Evolutionary conservation across 257 asterid genomes (phyloP).

Genomic region (Prunella vulgaris): DNA sequence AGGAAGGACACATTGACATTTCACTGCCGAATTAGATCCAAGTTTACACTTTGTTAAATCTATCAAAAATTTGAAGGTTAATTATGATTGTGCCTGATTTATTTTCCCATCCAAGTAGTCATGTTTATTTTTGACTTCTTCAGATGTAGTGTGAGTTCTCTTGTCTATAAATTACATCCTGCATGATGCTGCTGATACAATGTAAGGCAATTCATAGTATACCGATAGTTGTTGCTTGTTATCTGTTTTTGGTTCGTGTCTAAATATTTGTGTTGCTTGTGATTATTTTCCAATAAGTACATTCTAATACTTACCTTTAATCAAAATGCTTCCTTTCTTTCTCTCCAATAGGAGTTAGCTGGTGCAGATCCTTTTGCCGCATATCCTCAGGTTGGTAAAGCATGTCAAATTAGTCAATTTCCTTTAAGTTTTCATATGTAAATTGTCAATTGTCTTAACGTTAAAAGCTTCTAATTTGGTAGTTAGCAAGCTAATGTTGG

Average conservation of each 20-base stretch:
- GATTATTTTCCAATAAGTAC: background rate
- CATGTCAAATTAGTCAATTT: constrained; percentile 49
- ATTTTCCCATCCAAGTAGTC: too few relatives aligned
- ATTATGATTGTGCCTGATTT: background rate
- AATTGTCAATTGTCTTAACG: background rate
- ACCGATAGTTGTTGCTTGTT: background rate
- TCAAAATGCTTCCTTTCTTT: background rate
- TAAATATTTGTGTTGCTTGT: background rate
- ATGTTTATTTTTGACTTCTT: too few relatives aligned
- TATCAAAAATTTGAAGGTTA: background rate
- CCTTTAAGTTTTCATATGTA: too few relatives aligned
- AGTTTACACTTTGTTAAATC: too few relatives aligned
- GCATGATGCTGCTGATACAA: too few relatives aligned
- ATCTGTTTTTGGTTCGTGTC: background rate
- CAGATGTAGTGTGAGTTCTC: background rate
- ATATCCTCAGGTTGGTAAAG: constrained; percentile 36
- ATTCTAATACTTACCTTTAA: background rate
- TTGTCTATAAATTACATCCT: background rate
- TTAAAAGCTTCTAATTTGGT: background rate
- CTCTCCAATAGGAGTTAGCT: constrained; percentile 36
- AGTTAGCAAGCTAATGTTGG: background rate
- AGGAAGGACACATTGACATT: too few relatives aligned
- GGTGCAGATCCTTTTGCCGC: constrained; percentile 46
- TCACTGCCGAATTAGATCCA: too few relatives aligned
- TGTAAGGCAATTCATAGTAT: background rate